Evolutionary conservation across 148 eudicot genomes (phyloP), one percentile per base, ranked within the genome.

Genomic region (Suaeda aralocaspica): DNA sequence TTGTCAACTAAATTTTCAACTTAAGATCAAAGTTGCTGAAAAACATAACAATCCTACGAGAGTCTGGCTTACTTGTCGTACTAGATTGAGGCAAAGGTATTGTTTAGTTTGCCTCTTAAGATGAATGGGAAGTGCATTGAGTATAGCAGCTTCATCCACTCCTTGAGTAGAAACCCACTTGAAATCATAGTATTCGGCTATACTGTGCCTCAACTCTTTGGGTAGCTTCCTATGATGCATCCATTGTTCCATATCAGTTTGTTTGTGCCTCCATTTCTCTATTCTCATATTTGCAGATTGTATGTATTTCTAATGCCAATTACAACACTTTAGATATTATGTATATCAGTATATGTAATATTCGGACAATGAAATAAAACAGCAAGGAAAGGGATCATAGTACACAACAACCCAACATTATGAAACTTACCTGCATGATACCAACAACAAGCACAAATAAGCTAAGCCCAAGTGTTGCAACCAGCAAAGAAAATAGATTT

Each of bases 211-310:
- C 15, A 84, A 67, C 59, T 87, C 88, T 41, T 72, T 80, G 13
- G 91, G 91, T 28, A 87, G 80, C 69, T 80, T 83, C 64, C 86
- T 75, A 48, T 84, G 85, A 49, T 73, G 85, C 88, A 87, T 87
- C 91, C 91, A 87, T 29, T 82, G 86, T 64, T 87, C 88, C 10
- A 82, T 68, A 68, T 87, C 91, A 57, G 77, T 79, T 82, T 82
- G 74, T 80, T 78, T 81, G 62, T 80, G 77, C 78, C 88, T 84
- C 88, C 85, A 84, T 39, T 87, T 82, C 66, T 87, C 91, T 55
- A 82, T 39, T 51, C 88, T 76, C 28, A 70, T 74, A 3, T 76
- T 78, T 7, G 84, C 73, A 2, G 82, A 80, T 73, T 81, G 88
- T 33, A 87, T 75, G 67, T 82, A 84, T 44, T 74, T 87, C 90